These are phyloP conservation scores for Elaeis guineensis DNA, from an alignment of 176 grass and related monocot species.

Conservation along the genomic window DNA sequence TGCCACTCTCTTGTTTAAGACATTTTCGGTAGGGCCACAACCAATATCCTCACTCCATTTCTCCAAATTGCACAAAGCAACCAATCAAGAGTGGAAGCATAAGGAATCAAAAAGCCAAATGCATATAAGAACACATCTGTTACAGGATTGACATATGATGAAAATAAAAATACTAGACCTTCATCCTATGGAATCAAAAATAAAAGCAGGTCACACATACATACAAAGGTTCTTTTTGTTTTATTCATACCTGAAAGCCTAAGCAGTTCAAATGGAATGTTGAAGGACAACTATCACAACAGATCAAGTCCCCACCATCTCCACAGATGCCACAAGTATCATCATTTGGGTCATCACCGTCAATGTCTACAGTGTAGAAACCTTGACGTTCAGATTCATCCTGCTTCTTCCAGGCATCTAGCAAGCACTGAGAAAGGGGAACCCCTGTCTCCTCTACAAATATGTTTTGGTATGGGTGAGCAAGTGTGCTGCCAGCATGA, in stretches of 20 bases:
- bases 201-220: no score
- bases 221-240: neutral
- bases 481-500: conserved; percentile 80
- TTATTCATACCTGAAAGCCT: conserved; percentile 62
- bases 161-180: no score
- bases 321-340: conserved; percentile 91
- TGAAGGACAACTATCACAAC: conserved; percentile 78
- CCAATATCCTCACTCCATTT: no score
- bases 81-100: no score
- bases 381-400: conserved; percentile 47
- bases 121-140: no score
- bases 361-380: conserved; percentile 56
- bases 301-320: conserved; percentile 86
- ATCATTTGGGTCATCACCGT: conserved; percentile 70
- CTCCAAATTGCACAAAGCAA: no score
- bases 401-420: conserved; percentile 80
- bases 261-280: conserved; percentile 90
- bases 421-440: conserved; percentile 62
- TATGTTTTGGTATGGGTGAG: conserved; percentile 55
- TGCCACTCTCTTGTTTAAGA: no score
- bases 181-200: no score
- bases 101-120: no score
- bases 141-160: no score
- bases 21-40: no score
- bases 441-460: conserved; percentile 42